phyloP scores from a whole-genome alignment of 257 asterid genomes.

The Fraxinus anomala region DNA sequence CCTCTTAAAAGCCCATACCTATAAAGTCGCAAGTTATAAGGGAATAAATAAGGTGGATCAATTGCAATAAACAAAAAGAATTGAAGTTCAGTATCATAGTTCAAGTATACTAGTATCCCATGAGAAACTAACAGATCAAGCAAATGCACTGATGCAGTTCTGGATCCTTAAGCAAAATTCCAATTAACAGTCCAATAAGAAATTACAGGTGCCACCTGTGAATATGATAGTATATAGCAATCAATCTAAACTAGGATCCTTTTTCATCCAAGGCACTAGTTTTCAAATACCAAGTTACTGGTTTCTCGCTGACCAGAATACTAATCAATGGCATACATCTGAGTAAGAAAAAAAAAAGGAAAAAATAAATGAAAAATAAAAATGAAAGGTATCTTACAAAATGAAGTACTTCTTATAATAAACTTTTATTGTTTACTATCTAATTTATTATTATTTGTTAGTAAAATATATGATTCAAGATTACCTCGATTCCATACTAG shows the following conservation, averaged over 20 bases:
- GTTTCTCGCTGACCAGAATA: not conserved
- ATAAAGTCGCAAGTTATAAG: slow-evolving; percentile 15
- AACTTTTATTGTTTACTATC: not conserved
- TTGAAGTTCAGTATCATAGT: slow-evolving; percentile 1
- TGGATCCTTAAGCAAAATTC: not conserved
- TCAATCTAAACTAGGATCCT: not conserved
- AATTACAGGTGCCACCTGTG: not conserved
- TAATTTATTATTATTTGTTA: slow-evolving; percentile 2
- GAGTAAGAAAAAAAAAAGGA: not conserved
- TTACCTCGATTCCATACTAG: slow-evolving; percentile 88
- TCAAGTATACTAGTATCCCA: not conserved
- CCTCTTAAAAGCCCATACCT: slow-evolving; percentile 91
- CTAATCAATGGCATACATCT: not conserved
- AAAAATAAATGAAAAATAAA: not conserved
- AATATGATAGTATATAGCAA: not conserved
- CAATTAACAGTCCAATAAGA: not conserved
- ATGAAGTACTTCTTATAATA: not conserved
- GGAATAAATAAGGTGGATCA: not conserved
- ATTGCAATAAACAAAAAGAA: not conserved
- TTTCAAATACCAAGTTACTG: not conserved
- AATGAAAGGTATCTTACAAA: not conserved
- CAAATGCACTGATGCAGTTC: not conserved
- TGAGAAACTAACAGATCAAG: not conserved
- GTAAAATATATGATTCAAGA: slow-evolving; percentile 2
- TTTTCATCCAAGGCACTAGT: not conserved